Conservation (phyloP, 202 grass and related monocot species). For the Dendrocalamus latiflorus region DNA sequence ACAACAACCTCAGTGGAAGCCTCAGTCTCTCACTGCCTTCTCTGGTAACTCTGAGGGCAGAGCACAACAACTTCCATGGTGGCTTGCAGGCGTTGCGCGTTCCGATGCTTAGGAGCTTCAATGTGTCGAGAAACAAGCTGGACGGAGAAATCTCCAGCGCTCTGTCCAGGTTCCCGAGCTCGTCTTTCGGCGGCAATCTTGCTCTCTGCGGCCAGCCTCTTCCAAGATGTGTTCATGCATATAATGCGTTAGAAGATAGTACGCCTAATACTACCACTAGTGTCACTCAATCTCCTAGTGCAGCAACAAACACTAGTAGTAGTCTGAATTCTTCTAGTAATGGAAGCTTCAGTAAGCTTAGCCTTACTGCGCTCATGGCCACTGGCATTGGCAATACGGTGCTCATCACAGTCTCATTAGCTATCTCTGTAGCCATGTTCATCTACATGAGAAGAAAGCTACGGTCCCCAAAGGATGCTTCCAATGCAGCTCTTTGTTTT, state of each 20-base stretch:
- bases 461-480: slow-evolving; percentile 3
- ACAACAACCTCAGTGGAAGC: slow-evolving; percentile 33
- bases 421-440: slow-evolving; percentile 29
- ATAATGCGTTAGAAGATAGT: background rate
- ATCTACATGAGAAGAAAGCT: slow-evolving; percentile 45
- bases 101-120: slow-evolving; percentile 34
- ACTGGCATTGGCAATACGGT: slow-evolving; percentile 48
- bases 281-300: background rate
- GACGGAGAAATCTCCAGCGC: slow-evolving; percentile 32
- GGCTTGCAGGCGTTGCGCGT: slow-evolving; percentile 29
- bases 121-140: slow-evolving; percentile 46
- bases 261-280: background rate
- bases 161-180: slow-evolving; percentile 46
- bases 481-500: slow-evolving; percentile 9
- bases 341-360: slow-evolving; percentile 20
- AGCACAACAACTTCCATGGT: slow-evolving; percentile 49
- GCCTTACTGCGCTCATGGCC: slow-evolving; percentile 43
- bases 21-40: slow-evolving; percentile 35
- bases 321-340: background rate
- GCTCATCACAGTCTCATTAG: slow-evolving; percentile 29
- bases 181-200: slow-evolving; percentile 34
- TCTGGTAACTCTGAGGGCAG: slow-evolving; percentile 35
- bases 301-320: background rate
- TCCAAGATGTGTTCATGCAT: slow-evolving; percentile 27
- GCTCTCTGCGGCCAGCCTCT: slow-evolving; percentile 50